A percentile compares a stretch with the other conserved stretches of the same genome.
phyloP scores from a whole-genome alignment of 2,329 filamentous ascomycete species.

The Akanthomyces lecanii region DNA sequence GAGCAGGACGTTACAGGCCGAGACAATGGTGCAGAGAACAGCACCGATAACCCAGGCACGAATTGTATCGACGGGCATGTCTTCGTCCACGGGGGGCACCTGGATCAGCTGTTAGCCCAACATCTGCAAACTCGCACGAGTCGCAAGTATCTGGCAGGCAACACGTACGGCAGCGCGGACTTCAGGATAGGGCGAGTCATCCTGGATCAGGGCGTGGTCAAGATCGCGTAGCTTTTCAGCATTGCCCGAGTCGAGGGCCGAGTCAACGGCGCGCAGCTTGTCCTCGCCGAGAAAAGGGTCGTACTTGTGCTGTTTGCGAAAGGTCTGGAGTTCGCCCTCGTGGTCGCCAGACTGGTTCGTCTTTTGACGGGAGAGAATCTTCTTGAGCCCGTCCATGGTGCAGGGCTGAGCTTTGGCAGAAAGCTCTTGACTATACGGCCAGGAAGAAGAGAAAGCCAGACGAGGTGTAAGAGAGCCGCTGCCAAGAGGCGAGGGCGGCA shows the following conservation, averaged over 20 bases:
- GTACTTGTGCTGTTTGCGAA: conserved; percentile 50
- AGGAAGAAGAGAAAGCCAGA: neutral
- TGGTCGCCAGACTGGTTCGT: conserved; percentile 16
- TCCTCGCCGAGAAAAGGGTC: conserved; percentile 54
- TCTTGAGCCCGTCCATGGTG: conserved; percentile 6
- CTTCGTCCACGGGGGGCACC: conserved; percentile 42
- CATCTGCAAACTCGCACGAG: neutral
- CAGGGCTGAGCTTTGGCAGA: neutral
- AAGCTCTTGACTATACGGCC: neutral
- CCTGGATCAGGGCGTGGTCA: conserved; percentile 44
- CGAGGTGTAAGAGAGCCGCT: neutral
- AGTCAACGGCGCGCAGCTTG: conserved; percentile 48
- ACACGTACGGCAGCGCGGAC: conserved; percentile 26
- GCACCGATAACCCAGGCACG: conserved; percentile 55
- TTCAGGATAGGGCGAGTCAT: conserved; percentile 55
- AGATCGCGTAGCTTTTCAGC: conserved; percentile 42
- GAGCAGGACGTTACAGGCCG: conserved; percentile 53
- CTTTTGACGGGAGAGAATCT: conserved; percentile 16
- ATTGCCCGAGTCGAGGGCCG: conserved; percentile 41
- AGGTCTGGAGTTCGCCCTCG: conserved; percentile 34
- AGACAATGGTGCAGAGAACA: conserved; percentile 53
- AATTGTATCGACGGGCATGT: conserved; percentile 53
- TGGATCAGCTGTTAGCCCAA: neutral
- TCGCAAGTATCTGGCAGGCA: neutral
- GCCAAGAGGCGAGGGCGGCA: neutral